Base-by-base conservation (phyloP, 2,329 filamentous ascomycete species). In the Tolypocladium capitatum region DNA sequence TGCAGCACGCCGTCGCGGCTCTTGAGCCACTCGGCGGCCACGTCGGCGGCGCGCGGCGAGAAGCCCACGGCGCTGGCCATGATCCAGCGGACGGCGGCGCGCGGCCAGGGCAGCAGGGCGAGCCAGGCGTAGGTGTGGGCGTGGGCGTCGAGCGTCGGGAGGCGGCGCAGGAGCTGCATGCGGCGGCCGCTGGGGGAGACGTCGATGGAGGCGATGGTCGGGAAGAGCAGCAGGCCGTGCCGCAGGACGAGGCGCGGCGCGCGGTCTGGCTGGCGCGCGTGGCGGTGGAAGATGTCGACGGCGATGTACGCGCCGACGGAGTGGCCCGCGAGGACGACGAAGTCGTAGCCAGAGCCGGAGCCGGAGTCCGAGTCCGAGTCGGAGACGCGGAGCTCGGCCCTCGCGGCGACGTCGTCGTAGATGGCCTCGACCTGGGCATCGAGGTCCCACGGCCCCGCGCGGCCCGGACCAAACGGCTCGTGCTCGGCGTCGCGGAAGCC, bases 301-400 rank as follows among this genome's bases (percentile, higher is more conserved):
- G 75, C 68, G 20, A 90, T 82, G 60, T 85, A 90, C 10, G 78
- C 69, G 24, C 85, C 85, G 1, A 90, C 81, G 0, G 83, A 87
- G 63, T 90, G 85, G 4, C 84, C 85, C 45, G 84, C 75, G 16
- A 90, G 65, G 8, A 87, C 70, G 18, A 88, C 75, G 45, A 70
- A 69, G 57, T 80, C 71, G 53, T 76, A 81, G 0, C 65, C 60
- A 43, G 62, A 56, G 33, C 63, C 66, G 35, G 62, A 53, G 1
- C 57, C 55, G 6, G 59, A 47, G 4, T 57, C 59, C 2, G 51
- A 56, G 9, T 38, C 43, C 32, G 30, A 28, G 30, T 33, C 42
- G 27, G 27, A 40, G n/a, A 43, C 46, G 18, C 47, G 45, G 2
- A 35, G 32, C 32, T 40, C 11, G 31, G 58, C 57, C 40, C 60